These are phyloP conservation scores for Hypoxylon lienhwacheense DNA, from an alignment of 495 filamentous ascomycete species.

Conservation along the genomic window DNA sequence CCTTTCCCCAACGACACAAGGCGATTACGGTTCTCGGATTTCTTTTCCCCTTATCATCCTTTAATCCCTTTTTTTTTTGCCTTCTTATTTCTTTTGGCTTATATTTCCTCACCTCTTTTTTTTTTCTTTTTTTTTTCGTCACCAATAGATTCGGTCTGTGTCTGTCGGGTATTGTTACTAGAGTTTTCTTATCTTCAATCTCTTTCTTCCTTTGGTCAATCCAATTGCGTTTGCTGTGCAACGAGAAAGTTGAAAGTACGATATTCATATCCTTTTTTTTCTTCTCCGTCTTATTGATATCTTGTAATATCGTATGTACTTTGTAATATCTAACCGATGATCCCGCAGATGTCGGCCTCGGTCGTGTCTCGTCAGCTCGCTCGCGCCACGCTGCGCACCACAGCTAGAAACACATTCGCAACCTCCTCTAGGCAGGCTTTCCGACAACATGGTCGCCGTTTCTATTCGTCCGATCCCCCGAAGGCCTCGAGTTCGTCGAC, in stretches of 20 bases:
- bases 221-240: conserved; percentile 28
- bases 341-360: conserved; percentile 50
- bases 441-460: conserved; percentile 67
- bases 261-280: conserved; percentile 10
- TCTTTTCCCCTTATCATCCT: conserved; percentile 21
- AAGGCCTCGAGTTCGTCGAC: conserved; percentile 56
- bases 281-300: conserved; percentile 21
- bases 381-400: conserved; percentile 61
- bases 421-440: conserved; percentile 60
- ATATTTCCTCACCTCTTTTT: conserved; percentile 13
- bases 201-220: conserved; percentile 14
- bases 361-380: conserved; percentile 52
- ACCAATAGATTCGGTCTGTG: too few relatives aligned
- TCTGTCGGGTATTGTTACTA: too few relatives aligned
- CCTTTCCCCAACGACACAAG: conserved; percentile 5
- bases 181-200: conserved; percentile 15
- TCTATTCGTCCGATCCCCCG: conserved; percentile 72
- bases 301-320: conserved; percentile 15
- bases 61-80: conserved; percentile 27
- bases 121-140: conserved; percentile 12
- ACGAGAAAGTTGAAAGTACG: conserved; percentile 30
- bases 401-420: conserved; percentile 51
- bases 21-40: conserved; percentile 25
- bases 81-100: conserved; percentile 12
- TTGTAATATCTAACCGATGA: conserved; percentile 25